Conservation (phyloP, 495 filamentous ascomycete species). For the Penicillium maclennaniae region DNA sequence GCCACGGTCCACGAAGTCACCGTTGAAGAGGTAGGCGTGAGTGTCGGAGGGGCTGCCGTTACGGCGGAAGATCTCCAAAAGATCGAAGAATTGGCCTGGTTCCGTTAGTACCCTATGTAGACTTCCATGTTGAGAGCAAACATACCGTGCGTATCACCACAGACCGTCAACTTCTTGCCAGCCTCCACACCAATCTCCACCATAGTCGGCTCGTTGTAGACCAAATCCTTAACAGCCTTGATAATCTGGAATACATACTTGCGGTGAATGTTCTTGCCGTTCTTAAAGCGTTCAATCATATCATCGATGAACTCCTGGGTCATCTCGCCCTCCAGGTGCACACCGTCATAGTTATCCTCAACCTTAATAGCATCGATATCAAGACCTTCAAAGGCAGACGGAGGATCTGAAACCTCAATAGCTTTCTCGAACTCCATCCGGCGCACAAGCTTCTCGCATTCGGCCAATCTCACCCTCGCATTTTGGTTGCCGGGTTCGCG, state of each 20-base stretch:
- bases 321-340: slow-evolving; percentile 75
- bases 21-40: slow-evolving; percentile 96
- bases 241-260: slow-evolving; percentile 98
- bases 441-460: slow-evolving; percentile 90
- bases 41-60: slow-evolving; percentile 80
- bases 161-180: slow-evolving; percentile 81
- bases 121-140: slow-evolving; percentile 2
- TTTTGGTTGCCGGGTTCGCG: slow-evolving; percentile 83
- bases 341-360: slow-evolving; percentile 82
- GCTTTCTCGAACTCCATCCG: slow-evolving; percentile 87
- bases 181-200: slow-evolving; percentile 82
- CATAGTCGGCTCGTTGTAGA: slow-evolving; percentile 93
- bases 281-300: slow-evolving; percentile 94
- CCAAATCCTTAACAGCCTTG: slow-evolving; percentile 80
- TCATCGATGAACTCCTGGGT: slow-evolving; percentile 94
- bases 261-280: slow-evolving; percentile 86
- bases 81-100: slow-evolving; percentile 92
- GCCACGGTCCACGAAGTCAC: slow-evolving; percentile 96
- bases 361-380: slow-evolving; percentile 82
- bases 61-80: slow-evolving; percentile 91
- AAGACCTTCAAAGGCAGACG: slow-evolving; percentile 84
- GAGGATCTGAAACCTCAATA: slow-evolving; percentile 88
- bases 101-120: slow-evolving; percentile 4
- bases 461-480: slow-evolving; percentile 82
- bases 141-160: slow-evolving; percentile 93